These are phyloP conservation scores for Echinochloa phyllopogon DNA, from an alignment of 176 grass and related monocot species.

Conservation along the genomic window DNA sequence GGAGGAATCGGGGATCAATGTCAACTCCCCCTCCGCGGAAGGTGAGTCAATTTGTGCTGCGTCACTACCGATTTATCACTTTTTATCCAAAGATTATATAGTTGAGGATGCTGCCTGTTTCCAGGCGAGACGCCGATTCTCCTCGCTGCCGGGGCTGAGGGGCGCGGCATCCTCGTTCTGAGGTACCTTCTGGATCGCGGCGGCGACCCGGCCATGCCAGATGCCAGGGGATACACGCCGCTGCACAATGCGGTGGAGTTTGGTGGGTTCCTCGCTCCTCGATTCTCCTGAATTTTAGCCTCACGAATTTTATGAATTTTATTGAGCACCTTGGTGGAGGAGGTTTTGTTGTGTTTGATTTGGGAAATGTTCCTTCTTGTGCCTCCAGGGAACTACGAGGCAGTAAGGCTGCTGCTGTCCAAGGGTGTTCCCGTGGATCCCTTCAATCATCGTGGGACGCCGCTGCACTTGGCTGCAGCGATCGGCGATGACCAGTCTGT, in stretches of 20 bases:
- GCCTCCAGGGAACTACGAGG: constrained; percentile 34
- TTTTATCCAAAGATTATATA: not conserved
- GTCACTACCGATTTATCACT: not conserved
- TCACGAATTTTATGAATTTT: no score
- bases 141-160: not conserved
- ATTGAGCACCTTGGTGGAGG: not conserved
- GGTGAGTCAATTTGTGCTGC: not conserved
- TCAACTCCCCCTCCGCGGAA: constrained; percentile 4
- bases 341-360: not conserved
- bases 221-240: constrained; percentile 34
- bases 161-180: not conserved
- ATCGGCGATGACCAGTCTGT: not conserved
- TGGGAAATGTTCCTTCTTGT: not conserved
- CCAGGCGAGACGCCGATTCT: constrained; percentile 42
- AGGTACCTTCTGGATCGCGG: constrained; percentile 49
- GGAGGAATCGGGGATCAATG: constrained; percentile 38
- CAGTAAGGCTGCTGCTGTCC: constrained; percentile 39
- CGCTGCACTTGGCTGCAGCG: constrained; percentile 31
- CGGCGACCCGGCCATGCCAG: constrained; percentile 33
- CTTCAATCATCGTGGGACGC: constrained; percentile 2
- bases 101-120: not conserved
- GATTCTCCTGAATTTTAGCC: no score
- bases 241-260: constrained; percentile 35
- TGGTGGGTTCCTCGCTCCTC: not conserved
- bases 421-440: constrained; percentile 46